phyloP scores from a whole-genome alignment of 176 grass and related monocot species.

The Aechmea fasciata region DNA sequence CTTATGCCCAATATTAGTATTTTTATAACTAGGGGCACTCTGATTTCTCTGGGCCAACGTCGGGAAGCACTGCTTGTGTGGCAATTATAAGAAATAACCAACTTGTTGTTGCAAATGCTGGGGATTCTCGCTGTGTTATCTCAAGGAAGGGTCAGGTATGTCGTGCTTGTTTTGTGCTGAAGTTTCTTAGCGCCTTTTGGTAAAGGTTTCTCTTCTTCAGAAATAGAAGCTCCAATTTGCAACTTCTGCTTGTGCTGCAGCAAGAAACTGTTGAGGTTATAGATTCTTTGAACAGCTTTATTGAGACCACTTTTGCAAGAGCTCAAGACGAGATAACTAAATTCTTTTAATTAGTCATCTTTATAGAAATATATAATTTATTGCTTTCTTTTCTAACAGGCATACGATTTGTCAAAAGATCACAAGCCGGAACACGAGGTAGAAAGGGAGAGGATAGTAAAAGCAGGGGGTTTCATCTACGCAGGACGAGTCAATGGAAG shows the following conservation, averaged over 20 bases:
- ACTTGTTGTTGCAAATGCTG: slow-evolving; percentile 83
- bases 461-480: slow-evolving; percentile 86
- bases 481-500: slow-evolving; percentile 91
- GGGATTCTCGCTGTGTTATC: slow-evolving; percentile 91
- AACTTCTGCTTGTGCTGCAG: no score
- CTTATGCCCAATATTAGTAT: slow-evolving; percentile 3
- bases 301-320: no score
- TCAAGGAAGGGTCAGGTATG: slow-evolving; percentile 82
- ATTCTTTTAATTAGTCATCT: slow-evolving; percentile 1
- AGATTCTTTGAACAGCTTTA: no score
- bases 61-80: slow-evolving; percentile 85
- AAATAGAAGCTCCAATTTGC: no score
- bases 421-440: slow-evolving; percentile 89
- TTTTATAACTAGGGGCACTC: slow-evolving; percentile 64
- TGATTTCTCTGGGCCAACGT: slow-evolving; percentile 71
- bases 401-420: slow-evolving; percentile 87
- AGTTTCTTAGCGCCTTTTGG: no score
- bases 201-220: no score
- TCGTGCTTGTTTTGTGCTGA: background rate
- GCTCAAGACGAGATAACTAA: no score
- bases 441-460: slow-evolving; percentile 85
- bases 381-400: slow-evolving; percentile 36
- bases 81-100: slow-evolving; percentile 75
- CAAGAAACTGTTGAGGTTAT: no score
- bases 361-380: background rate